phyloP scores from a whole-genome alignment of 768 basidiomycete species.

The Calvatia gigantea region DNA sequence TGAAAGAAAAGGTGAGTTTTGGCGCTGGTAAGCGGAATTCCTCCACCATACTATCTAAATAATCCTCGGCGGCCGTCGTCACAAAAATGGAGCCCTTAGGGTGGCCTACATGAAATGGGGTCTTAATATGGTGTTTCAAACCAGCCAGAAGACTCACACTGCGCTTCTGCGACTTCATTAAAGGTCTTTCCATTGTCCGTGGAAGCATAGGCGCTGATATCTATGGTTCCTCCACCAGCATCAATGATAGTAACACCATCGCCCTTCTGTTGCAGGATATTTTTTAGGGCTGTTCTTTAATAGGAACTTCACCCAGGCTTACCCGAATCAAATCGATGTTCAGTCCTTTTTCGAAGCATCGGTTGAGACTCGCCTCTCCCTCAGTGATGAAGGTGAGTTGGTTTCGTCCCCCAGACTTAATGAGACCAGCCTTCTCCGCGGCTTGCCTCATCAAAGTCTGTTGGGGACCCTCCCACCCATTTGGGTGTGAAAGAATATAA shows the following conservation, averaged over 20 bases:
- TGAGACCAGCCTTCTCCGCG: slow-evolving; percentile 46
- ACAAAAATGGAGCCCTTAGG: slow-evolving; percentile 46
- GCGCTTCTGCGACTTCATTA: slow-evolving; percentile 39
- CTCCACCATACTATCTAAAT: slow-evolving; percentile 27
- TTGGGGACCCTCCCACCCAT: slow-evolving; percentile 59
- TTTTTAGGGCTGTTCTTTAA: not conserved
- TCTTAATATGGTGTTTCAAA: not conserved
- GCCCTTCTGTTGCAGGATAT: slow-evolving; percentile 22
- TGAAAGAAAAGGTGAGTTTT: slow-evolving; percentile 12
- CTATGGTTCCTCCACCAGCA: slow-evolving; percentile 58
- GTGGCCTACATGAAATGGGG: slow-evolving; percentile 25
- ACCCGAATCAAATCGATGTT: slow-evolving; percentile 31
- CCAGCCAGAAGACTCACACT: slow-evolving; percentile 26
- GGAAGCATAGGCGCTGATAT: slow-evolving; percentile 46
- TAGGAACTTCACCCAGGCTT: not conserved
- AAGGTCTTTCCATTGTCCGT: slow-evolving; percentile 22
- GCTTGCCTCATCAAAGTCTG: slow-evolving; percentile 51
- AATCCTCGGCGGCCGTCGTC: slow-evolving; percentile 31
- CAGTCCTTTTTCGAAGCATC: slow-evolving; percentile 42
- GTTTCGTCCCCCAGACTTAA: slow-evolving; percentile 33
- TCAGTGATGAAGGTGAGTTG: slow-evolving; percentile 54
- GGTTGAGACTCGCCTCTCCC: slow-evolving; percentile 57
- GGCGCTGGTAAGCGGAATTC: not conserved
- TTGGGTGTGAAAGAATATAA: slow-evolving; percentile 55
- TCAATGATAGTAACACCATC: slow-evolving; percentile 52